A percentile compares a stretch with the other conserved stretches of the same genome.
These are phyloP conservation scores for Russula sp. DNA, from an alignment of 768 basidiomycete species.

Conservation along the genomic window DNA sequence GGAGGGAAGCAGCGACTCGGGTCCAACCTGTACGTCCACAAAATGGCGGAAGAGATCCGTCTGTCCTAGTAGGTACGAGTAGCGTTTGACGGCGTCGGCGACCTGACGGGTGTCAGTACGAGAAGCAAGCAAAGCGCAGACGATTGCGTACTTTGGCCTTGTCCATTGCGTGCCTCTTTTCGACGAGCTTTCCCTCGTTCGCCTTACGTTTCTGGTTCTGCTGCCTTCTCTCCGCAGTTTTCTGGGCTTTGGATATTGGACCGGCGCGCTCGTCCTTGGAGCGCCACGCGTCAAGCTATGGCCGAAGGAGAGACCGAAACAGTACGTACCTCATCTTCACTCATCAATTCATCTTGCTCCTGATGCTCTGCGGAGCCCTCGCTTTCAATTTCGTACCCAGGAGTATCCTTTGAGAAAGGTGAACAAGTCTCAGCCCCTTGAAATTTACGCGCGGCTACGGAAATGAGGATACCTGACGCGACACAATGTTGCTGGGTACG, in stretches of 20 bases:
- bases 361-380: constrained; percentile 50
- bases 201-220: constrained; percentile 55
- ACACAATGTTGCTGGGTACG: constrained; percentile 86
- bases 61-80: constrained; percentile 95
- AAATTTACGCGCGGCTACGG: constrained; percentile 1
- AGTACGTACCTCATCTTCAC: constrained; percentile 36
- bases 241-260: constrained; percentile 33
- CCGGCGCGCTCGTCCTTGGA: constrained; percentile 38
- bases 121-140: not conserved
- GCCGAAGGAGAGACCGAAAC: constrained; percentile 6
- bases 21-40: constrained; percentile 84
- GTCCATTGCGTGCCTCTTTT: constrained; percentile 78
- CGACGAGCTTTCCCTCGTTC: constrained; percentile 63
- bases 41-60: constrained; percentile 98
- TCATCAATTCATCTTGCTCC: constrained; percentile 56
- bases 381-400: constrained; percentile 68
- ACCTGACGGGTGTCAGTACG: constrained; percentile 44
- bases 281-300: constrained; percentile 32
- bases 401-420: constrained; percentile 45
- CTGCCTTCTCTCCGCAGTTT: constrained; percentile 36
- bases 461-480: constrained; percentile 58
- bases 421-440: constrained; percentile 24
- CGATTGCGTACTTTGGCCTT: constrained; percentile 64
- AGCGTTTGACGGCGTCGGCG: constrained; percentile 91
- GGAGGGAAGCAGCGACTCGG: not conserved